Base-by-base conservation (phyloP, 2,329 filamentous ascomycete genomes). In the Pseudogymnoascus sp. region DNA sequence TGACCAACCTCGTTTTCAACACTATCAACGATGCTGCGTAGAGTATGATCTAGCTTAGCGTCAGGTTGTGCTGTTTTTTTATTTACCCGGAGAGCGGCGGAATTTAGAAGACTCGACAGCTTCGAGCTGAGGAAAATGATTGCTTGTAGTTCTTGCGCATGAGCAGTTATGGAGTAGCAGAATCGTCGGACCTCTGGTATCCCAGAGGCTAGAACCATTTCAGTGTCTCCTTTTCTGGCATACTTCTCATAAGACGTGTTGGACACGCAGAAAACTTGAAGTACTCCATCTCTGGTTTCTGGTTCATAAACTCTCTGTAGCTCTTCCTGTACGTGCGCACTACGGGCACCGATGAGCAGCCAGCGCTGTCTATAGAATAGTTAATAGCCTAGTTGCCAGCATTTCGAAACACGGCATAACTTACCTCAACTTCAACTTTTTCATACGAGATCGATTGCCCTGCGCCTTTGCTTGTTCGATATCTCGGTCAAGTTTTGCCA, bases 181-280 rank as follows among this genome's bases (percentile, higher is more conserved):
- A 72, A 74, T 7, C 62, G 64, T 25, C 74, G 73, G 18, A 75
- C 68, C 4, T 67, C 67, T 1, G 73, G 72, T 25, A 75, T 68
- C 0, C 71, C 71, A 29, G 71, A 74, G 5, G 68, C 70, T 1
- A 63, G 39, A 8, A 73, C 67, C 58, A 69, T 63, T 1, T 69
- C 67, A 2, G 37, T 40, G 52, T 72, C 69, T 10, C 72, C 72
- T 58, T 71, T 70, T 18, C 63, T 66, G 13, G 65, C 67, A 60
- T 71, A 70, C 59, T 73, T 71, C 40, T 74, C 68, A 62, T 75
- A 75, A 48, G 66, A 66, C 10, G 64, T 70, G 62, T 74, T 75
- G 5, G 72, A 74, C 0, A 75, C 69, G 42, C 72, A 75, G 58
- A 75, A 75, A 1, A 75, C 71, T 25, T 74, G 65, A 1, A 74